These are phyloP conservation scores for Candida rishiriensis DNA, from an alignment of 805 yeast species.

Conservation along the genomic window DNA sequence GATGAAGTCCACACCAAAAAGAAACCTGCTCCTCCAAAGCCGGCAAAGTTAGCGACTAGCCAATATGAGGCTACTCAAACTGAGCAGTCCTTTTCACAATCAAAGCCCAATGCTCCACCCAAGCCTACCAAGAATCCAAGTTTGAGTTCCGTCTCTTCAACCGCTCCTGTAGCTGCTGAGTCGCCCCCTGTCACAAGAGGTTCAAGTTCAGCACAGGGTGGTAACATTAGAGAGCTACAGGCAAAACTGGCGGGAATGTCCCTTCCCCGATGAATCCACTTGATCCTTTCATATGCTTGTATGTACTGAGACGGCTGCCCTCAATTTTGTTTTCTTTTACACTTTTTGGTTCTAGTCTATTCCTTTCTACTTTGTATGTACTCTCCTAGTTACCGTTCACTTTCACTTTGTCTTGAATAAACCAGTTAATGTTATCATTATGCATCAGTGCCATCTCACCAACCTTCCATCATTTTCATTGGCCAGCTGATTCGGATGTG, in stretches of 20 bases:
- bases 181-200: background rate
- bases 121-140: conserved; percentile 35
- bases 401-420: no score
- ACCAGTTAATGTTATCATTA: no score
- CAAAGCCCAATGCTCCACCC: conserved; percentile 38
- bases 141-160: background rate
- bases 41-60: background rate
- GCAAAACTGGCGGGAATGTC: conserved; percentile 23
- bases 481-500: no score
- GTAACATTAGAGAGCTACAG: conserved; percentile 30
- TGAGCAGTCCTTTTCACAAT: background rate
- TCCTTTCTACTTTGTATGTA: no score
- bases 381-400: no score
- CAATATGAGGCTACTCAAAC: background rate
- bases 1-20: conserved; percentile 1
- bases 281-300: background rate
- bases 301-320: no score
- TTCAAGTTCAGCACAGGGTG: conserved; percentile 16
- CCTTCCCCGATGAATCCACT: conserved; percentile 4
- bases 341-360: no score
- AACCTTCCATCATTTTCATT: no score
- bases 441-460: no score
- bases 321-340: no score
- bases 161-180: conserved; percentile 2
- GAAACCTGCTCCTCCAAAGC: conserved; percentile 9